Conservation (phyloP, 2,329 filamentous ascomycete species). For the Stachybotrys chartarum region DNA sequence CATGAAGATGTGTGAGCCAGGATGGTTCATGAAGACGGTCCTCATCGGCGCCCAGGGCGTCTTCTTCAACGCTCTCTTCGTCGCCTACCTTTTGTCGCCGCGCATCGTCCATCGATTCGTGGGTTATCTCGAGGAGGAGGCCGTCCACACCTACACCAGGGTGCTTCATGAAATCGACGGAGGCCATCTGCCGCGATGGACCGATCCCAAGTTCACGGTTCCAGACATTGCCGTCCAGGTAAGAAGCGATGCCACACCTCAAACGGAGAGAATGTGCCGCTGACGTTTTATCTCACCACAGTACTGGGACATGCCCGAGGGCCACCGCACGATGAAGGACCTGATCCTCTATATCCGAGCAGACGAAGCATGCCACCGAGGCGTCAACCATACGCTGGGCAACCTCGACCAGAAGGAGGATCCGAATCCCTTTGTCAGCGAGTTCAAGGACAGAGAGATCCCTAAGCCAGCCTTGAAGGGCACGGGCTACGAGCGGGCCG, state of each 20-base stretch:
- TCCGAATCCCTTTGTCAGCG: conserved; percentile 84
- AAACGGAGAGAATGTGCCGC: not conserved
- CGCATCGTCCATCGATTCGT: conserved; percentile 91
- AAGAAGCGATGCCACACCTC: conserved; percentile 5
- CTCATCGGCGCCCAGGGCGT: conserved; percentile 90
- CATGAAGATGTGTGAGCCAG: conserved; percentile 71
- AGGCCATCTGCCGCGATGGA: conserved; percentile 79
- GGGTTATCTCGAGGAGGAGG: conserved; percentile 95
- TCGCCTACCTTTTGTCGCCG: conserved; percentile 80
- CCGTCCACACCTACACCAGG: conserved; percentile 89
- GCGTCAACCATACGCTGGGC: conserved; percentile 91
- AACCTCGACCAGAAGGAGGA: conserved; percentile 82
- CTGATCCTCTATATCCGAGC: conserved; percentile 81
- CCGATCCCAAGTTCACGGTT: conserved; percentile 58
- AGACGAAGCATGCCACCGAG: conserved; percentile 84
- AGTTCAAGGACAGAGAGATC: conserved; percentile 62
- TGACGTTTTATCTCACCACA: conserved; percentile 8
- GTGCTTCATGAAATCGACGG: conserved; percentile 81
- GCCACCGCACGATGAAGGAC: conserved; percentile 74
- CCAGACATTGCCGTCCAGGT: conserved; percentile 77
- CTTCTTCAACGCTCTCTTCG: conserved; percentile 92
- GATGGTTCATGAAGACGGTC: conserved; percentile 86
- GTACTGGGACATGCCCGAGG: conserved; percentile 94
- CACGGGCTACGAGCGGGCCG: conserved; percentile 74
- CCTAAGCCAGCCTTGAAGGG: conserved; percentile 62